These are phyloP conservation scores for Nicotiana undulata DNA, from an alignment of 257 asterid genomes.

Conservation along the genomic window DNA sequence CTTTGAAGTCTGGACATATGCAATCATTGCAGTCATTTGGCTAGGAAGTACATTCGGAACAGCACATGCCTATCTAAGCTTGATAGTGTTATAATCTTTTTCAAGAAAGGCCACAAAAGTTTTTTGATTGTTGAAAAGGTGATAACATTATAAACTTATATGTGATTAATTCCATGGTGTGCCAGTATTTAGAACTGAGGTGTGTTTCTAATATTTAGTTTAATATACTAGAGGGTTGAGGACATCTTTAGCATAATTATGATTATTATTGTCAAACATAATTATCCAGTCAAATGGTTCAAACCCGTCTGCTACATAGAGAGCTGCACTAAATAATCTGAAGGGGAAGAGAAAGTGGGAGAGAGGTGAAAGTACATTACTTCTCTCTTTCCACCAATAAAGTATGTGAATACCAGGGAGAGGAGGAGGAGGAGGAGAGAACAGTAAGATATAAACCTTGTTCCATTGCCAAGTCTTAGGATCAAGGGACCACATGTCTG, in stretches of 20 bases:
- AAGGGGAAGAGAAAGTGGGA: neutral
- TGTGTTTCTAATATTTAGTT: neutral
- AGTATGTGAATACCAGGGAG: neutral
- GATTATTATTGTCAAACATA: neutral
- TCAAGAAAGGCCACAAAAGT: too few relatives aligned
- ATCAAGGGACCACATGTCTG: slow-evolving; percentile 96
- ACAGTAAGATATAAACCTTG: slow-evolving; percentile 51
- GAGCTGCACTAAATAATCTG: neutral
- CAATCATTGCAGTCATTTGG: neutral
- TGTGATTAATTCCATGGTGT: neutral
- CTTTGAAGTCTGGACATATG: neutral
- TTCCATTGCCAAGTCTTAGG: slow-evolving; percentile 98
- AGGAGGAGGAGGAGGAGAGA: neutral
- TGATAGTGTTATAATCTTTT: neutral
- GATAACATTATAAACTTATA: neutral
- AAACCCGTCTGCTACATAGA: neutral
- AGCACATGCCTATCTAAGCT: neutral
- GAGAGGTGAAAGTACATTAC: neutral
- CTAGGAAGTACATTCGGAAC: neutral
- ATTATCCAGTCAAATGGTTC: neutral
- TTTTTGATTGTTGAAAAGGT: too few relatives aligned
- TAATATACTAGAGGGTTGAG: neutral
- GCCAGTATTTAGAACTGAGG: neutral
- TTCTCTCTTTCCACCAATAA: neutral
- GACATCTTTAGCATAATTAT: neutral